Evolutionary conservation across 2,329 filamentous ascomycete genomes (phyloP).

Genomic region (Penicillium glabrum): DNA sequence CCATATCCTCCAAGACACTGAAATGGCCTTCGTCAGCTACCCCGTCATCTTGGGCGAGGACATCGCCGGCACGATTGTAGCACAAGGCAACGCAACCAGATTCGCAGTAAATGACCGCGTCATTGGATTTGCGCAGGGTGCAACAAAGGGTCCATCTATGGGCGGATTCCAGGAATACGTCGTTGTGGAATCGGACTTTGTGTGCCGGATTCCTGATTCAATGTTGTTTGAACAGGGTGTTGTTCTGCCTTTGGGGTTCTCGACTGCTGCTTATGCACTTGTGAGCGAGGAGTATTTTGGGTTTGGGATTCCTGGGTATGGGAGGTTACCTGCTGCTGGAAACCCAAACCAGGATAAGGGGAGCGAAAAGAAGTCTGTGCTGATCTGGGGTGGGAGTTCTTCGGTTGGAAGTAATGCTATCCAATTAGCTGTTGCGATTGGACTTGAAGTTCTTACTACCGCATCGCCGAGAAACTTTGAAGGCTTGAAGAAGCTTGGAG

Average conservation of each 20-base stretch:
- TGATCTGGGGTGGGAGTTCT: constrained; percentile 52
- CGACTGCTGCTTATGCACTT: constrained; percentile 34
- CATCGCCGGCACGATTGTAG: constrained; percentile 41
- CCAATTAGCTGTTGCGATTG: constrained; percentile 43
- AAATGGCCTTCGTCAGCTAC: constrained; percentile 22
- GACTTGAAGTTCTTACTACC: constrained; percentile 43
- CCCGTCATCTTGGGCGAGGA: constrained; percentile 44
- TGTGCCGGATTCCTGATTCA: constrained; percentile 25
- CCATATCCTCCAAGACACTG: constrained; percentile 1
- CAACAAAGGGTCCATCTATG: constrained; percentile 3
- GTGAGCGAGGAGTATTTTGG: constrained; percentile 24
- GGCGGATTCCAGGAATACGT: constrained; percentile 30
- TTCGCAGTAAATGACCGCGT: constrained; percentile 17
- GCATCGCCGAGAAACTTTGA: constrained; percentile 46
- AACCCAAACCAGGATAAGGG: background rate
- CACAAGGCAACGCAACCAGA: constrained; percentile 1
- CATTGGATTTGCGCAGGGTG: constrained; percentile 8
- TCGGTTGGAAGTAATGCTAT: constrained; percentile 48
- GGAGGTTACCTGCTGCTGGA: background rate
- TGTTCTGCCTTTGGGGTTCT: constrained; percentile 36
- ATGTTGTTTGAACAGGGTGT: constrained; percentile 30
- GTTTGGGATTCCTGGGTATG: constrained; percentile 18
- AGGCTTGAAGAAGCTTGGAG: constrained; percentile 46
- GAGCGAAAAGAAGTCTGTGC: background rate
- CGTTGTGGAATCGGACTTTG: constrained; percentile 17